Evolutionary conservation across 352 stramenopile genomes (phyloP), one percentile per base, ranked within the genome.

Genomic region (Phytophthora crassamura): DNA sequence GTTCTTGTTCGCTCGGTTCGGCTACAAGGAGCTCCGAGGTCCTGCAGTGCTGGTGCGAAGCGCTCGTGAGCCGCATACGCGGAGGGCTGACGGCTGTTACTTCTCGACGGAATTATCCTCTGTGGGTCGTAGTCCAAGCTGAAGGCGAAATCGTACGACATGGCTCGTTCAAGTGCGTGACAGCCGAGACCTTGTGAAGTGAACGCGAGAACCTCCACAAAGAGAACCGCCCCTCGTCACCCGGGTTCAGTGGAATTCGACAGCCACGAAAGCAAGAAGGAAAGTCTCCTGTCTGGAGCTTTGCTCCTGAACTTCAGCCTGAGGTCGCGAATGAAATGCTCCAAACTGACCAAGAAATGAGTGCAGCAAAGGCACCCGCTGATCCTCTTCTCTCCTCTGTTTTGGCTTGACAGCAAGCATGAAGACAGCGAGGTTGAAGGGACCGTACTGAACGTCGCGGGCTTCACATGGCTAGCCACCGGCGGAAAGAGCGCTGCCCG

Each of bases 161-260:
- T 67, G 25, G 1, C 22, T n/a, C n/a, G 35, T 35, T 60, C 53
- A 64, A 58, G 61, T 72, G 64, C 14, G 53, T 42, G 57, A 59
- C 39, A 58, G 35, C 30, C 33, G 61, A 63, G 52, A 56, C 45
- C 60, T 68, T 68, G 43, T 16, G 43, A 64, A 69, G 49, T 69
- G 61, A 69, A 14, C 49, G 18, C 22, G 22, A 57, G 14, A 20
- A 47, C 33, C 20, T 22, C n/a, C n/a, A n/a, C n/a, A n/a, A 25
- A 25, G 22, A 25, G 45, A 25, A 11, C 7, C 34, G 47, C 32
- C 32, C 11, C 18, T 41, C 22, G 22, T 5, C 28, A 64, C 36
- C 43, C 46, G 36, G 56, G 43, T 63, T 39, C 54, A 50, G n/a
- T 2, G 4, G 12, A 16, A 35, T 59, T 41, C 12, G 57, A 58